Percentiles rank a stretch among this genome's conserved stretches.
These are phyloP conservation scores for Moricandia moricandioides DNA, from an alignment of 345 rosid species.

Conservation along the genomic window DNA sequence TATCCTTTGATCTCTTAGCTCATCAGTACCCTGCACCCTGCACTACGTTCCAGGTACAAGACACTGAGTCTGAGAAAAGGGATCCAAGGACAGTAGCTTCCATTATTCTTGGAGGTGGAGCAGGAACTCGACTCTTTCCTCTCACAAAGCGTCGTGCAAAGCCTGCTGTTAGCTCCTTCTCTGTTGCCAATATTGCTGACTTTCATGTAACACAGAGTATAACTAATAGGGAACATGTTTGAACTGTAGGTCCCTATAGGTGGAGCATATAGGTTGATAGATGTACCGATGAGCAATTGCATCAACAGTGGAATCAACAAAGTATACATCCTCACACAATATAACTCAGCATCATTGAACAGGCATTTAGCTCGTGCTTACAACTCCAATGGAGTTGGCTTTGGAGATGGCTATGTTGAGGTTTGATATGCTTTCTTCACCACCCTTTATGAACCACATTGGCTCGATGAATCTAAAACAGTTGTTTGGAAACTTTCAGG, in stretches of 20 bases:
- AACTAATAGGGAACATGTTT: not conserved
- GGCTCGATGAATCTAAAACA: not conserved
- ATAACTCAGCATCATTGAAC: conserved; percentile 85
- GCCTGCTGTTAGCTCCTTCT: conserved; percentile 65
- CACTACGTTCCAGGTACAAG: conserved; percentile 53
- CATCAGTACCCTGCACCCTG: not conserved
- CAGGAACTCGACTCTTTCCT: conserved; percentile 95
- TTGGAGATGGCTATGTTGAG: conserved; percentile 91
- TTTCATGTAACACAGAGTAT: not conserved
- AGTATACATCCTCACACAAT: conserved; percentile 69
- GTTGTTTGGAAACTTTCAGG: conserved; percentile 38
- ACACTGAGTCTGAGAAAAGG: conserved; percentile 60
- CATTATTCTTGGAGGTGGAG: conserved; percentile 90
- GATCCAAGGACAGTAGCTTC: conserved; percentile 80
- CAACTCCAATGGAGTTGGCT: conserved; percentile 69
- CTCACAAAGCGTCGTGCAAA: conserved; percentile 95
- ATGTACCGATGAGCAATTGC: conserved; percentile 99
- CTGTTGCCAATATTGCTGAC: not conserved
- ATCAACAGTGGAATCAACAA: conserved; percentile 85
- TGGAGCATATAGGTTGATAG: conserved; percentile 92
- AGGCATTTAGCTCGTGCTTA: conserved; percentile 88
- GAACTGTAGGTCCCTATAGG: conserved; percentile 74
- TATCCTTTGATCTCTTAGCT: not conserved
- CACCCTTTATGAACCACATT: not conserved
- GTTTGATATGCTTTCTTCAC: conserved; percentile 35